Evolutionary conservation across 2,329 filamentous ascomycete species (phyloP), one percentile per base, ranked within the genome.

Genomic region (Aureobasidium sp.): DNA sequence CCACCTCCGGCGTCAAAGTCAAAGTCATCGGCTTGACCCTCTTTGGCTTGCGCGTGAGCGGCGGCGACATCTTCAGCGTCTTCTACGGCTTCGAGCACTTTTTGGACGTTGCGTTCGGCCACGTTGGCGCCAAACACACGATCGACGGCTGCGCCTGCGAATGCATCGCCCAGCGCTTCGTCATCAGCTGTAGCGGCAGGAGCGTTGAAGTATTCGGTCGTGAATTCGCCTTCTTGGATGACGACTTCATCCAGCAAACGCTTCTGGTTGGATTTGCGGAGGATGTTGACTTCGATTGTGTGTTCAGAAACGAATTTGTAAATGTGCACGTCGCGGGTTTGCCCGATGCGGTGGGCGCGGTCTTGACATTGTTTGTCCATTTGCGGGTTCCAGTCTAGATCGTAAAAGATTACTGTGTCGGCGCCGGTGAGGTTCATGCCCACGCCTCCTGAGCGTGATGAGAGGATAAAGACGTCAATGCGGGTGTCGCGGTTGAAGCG

Each of bases 331-430:
- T 98, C 93, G 25, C 93, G 85, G 0, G 93, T 97, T 69, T 98
- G 93, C 1, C 93, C 93, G 60, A 98, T 98, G 60, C 93, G 88
- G 71, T 98, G 93, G 63, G 89, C 94, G 63, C 93, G 83, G 68
- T 98, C 94, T 71, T 98, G 94, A 64, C 93, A 98, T 70, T 98
- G 93, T 70, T 95, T 95, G 74, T 98, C 93, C 93, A 98, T 98
- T 48, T 94, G 93, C 0, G 93, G 93, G 63, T 98, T 98, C 94
- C 94, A 98, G 67, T 98, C 93, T 56, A 97, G 84, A 64, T 98
- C 93, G 70, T 97, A 98, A 70, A 98, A 98, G 60, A 98, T 96
- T 63, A 98, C 93, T 0, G 90, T 95, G 68, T 97, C 93, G 4
- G 93, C 93, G 44, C 93, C 93, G 0, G 91, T 97, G 38, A 98